These are phyloP conservation scores for Macadamia integrifolia DNA, from an alignment of 164 flowering plant species.

Conservation along the genomic window DNA sequence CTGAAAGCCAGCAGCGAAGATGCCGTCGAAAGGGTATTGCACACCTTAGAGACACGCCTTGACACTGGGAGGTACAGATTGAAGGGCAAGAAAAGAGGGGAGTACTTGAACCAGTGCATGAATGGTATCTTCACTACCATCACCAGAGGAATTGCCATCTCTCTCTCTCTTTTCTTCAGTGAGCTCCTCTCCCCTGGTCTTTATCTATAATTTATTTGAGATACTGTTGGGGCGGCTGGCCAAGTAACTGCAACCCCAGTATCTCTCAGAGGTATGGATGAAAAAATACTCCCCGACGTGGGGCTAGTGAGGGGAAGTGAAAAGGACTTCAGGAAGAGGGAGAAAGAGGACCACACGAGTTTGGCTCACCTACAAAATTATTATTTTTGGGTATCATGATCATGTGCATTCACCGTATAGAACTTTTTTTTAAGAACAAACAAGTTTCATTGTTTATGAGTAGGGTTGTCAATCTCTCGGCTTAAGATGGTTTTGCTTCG, in stretches of 20 bases:
- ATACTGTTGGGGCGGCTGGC: too few relatives aligned
- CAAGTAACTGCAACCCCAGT: too few relatives aligned
- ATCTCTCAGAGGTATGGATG: too few relatives aligned
- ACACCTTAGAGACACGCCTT: slow-evolving; percentile 5
- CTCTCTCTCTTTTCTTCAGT: not conserved
- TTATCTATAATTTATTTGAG: too few relatives aligned
- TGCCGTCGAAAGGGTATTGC: slow-evolving; percentile 3
- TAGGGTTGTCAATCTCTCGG: too few relatives aligned
- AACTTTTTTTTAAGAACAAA: too few relatives aligned
- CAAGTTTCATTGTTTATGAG: too few relatives aligned
- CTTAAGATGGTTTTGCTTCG: too few relatives aligned
- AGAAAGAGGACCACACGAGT: not conserved
- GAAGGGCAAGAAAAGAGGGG: slow-evolving; percentile 14
- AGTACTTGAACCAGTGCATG: slow-evolving; percentile 3
- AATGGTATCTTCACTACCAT: not conserved
- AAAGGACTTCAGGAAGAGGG: not conserved
- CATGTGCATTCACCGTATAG: too few relatives aligned
- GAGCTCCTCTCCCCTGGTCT: not conserved
- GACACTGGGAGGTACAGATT: slow-evolving; percentile 13
- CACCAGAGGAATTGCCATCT: not conserved
- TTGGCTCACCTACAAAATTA: too few relatives aligned
- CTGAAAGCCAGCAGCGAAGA: slow-evolving; percentile 8
- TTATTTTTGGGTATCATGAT: too few relatives aligned
- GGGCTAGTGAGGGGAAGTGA: not conserved
- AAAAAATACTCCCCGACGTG: not conserved